Base-by-base conservation (phyloP, 106 monocot genomes). In the Allium fistulosum region DNA sequence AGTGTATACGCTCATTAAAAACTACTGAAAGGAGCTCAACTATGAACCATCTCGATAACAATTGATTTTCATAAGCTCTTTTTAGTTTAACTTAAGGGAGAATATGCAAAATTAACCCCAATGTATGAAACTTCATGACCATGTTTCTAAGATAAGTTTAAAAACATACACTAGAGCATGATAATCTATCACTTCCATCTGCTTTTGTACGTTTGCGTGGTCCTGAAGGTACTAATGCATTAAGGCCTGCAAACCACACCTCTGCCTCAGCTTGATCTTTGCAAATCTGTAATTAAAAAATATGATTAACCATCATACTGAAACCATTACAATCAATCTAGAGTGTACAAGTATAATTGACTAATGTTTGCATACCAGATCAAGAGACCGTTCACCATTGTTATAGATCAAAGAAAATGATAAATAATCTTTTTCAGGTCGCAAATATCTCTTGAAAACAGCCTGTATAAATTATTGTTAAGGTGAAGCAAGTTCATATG, bases 371-470 rank as follows among this genome's bases (percentile, higher is more conserved):
- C 75, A 68, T 48, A 85, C 86, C 82, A 86, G 74, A 80, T 86
- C 86, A 48, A 86, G 72, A 10, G 86, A 77, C 7, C 82, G 76
- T 80, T 79, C 76, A 27, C 82, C 86, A 55, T 80, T 79, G 11
- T 78, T 85, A 48, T 82, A 86, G n/a, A 82, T 67, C 26, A 86
- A 62, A 56, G 86, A 86, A 72, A 86, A 82, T 69, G 86, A 86
- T 49, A 86, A 71, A 63, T 82, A 86, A 67, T 86, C 86, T 64
- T 82, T 86, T 62, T 86, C 82, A 62, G 86, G 82, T 22, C 76
- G 79, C 53, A 74, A 65, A 58, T 51, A 86, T 74, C 86, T 79
- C 71, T 59, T 77, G 65, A 86, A 86, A 57, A 86, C 82, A 69
- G 79, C 82, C 86, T 86, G 74, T 48, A 73, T 62, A 11, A 37